Conservation (phyloP, 75 land plant genomes). For the Picea sitchensis region DNA sequence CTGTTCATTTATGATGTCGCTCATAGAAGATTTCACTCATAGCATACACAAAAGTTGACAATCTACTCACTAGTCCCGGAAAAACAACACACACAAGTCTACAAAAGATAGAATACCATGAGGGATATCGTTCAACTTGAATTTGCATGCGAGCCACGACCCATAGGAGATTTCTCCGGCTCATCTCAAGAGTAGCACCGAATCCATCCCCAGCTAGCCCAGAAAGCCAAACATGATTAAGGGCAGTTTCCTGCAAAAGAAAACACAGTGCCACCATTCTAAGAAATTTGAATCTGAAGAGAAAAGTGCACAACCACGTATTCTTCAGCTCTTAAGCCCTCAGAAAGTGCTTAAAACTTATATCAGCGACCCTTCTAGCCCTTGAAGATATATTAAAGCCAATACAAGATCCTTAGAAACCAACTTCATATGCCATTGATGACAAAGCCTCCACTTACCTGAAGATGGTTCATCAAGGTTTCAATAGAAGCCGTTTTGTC, state of each 20-base stretch:
- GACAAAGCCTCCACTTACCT: conserved; percentile 29
- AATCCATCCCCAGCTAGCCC: conserved; percentile 78
- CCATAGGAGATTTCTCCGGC: conserved; percentile 60
- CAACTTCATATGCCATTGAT: not conserved
- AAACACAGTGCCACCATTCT: not conserved
- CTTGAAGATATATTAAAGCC: not conserved
- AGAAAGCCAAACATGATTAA: conserved; percentile 73
- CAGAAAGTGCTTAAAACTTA: no score
- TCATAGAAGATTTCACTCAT: no score
- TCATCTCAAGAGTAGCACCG: conserved; percentile 78
- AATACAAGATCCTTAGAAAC: not conserved
- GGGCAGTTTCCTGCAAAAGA: conserved; percentile 56
- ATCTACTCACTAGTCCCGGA: no score
- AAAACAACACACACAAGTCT: no score
- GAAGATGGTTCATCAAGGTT: conserved; percentile 74
- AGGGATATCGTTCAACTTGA: conserved; percentile 59
- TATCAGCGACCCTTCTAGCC: not conserved
- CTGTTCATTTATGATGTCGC: no score
- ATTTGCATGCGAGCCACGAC: conserved; percentile 73
- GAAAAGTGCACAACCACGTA: not conserved
- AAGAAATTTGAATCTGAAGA: not conserved
- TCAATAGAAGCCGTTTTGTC: conserved; percentile 75
- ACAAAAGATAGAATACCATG: conserved; percentile 35
- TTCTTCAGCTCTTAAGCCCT: not conserved
- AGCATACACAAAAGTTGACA: no score